Conservation (phyloP, 1,284 basidiomycete species). For the Malassezia caprae region DNA sequence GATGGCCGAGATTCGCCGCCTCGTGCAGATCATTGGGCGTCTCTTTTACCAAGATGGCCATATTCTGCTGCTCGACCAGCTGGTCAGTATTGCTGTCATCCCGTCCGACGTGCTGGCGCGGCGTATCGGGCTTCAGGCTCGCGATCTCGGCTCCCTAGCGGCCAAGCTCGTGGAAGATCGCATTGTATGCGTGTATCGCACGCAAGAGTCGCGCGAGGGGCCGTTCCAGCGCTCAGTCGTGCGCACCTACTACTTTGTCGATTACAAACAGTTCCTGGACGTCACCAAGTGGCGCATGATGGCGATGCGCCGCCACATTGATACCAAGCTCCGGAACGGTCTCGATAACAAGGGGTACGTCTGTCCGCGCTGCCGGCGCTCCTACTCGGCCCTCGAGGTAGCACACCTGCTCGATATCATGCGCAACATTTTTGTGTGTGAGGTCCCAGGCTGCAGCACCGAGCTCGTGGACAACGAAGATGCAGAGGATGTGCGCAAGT, state of each 20-base stretch:
- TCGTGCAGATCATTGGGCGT: conserved; percentile 83
- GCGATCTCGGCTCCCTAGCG: conserved; percentile 85
- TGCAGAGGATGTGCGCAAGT: conserved; percentile 67
- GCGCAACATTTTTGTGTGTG: conserved; percentile 40
- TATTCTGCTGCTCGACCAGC: conserved; percentile 82
- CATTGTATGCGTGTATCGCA: conserved; percentile 52
- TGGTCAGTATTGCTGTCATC: conserved; percentile 80
- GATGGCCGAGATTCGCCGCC: conserved; percentile 45
- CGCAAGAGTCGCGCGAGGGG: conserved; percentile 9
- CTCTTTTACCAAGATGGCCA: conserved; percentile 89
- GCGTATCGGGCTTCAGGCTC: conserved; percentile 74
- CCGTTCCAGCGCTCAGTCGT: conserved; percentile 18
- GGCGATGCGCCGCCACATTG: conserved; percentile 83
- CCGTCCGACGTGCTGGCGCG: conserved; percentile 85
- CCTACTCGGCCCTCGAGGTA: conserved; percentile 76
- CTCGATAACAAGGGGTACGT: conserved; percentile 91
- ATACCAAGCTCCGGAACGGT: conserved; percentile 49
- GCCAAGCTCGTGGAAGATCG: conserved; percentile 74
- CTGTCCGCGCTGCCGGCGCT: conserved; percentile 76
- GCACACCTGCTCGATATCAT: conserved; percentile 66
- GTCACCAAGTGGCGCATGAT: conserved; percentile 95
- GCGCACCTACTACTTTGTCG: conserved; percentile 75
- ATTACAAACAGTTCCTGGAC: conserved; percentile 88
- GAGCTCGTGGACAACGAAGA: conserved; percentile 88
- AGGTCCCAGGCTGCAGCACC: conserved; percentile 50